These are phyloP conservation scores for Phaeosphaeria sp. DNA, from an alignment of 2,329 filamentous ascomycete genomes.

Conservation along the genomic window DNA sequence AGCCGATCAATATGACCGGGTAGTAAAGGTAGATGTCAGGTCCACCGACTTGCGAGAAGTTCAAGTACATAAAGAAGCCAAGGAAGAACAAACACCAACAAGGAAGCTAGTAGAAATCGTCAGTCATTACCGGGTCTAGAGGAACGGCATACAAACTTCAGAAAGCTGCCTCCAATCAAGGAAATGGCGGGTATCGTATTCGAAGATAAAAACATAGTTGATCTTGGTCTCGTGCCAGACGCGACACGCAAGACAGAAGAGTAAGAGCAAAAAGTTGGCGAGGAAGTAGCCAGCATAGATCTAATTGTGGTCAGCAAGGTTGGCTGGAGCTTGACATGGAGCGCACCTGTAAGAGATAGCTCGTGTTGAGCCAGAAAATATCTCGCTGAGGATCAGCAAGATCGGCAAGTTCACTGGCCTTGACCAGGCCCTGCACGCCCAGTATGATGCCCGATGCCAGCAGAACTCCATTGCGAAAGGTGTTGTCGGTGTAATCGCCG, in stretches of 20 bases:
- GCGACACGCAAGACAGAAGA: conserved; percentile 87
- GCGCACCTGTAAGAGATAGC: conserved; percentile 68
- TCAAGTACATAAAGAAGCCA: conserved; percentile 86
- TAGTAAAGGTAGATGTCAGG: conserved; percentile 82
- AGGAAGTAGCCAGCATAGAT: conserved; percentile 94
- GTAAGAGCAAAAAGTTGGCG: conserved; percentile 75
- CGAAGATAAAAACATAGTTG: conserved; percentile 97
- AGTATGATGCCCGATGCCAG: conserved; percentile 53
- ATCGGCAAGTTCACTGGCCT: conserved; percentile 42
- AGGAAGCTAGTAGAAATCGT: conserved; percentile 67
- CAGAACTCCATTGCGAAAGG: conserved; percentile 64
- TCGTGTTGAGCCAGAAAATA: conserved; percentile 41
- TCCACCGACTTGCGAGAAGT: conserved; percentile 75
- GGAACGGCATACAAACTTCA: conserved; percentile 59
- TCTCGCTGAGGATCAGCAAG: conserved; percentile 24
- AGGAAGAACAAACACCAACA: conserved; percentile 79
- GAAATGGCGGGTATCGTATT: conserved; percentile 86
- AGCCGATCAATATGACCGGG: conserved; percentile 77
- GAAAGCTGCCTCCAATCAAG: conserved; percentile 89
- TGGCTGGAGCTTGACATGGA: conserved; percentile 62
- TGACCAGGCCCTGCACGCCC: conserved; percentile 52
- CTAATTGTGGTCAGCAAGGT: conserved; percentile 52
- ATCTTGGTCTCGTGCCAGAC: conserved; percentile 85
- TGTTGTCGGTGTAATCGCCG: conserved; percentile 64
- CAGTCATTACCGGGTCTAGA: conserved; percentile 1